Evolutionary conservation across 805 yeast genomes (phyloP).

Genomic region (Yamadazyma endophytica): DNA sequence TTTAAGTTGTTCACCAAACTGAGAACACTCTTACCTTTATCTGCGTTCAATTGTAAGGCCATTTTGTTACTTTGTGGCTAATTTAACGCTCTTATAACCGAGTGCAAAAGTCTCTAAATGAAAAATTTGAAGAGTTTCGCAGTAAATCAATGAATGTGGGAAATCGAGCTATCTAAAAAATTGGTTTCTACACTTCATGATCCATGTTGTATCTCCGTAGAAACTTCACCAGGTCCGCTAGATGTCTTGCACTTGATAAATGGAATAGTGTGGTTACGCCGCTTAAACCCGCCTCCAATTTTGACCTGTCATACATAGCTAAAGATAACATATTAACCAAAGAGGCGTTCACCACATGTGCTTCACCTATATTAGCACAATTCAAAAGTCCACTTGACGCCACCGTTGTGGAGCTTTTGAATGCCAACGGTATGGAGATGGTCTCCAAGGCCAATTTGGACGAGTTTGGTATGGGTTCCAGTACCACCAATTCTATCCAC

Average conservation of each 20-base stretch:
- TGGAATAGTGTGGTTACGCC: slow-evolving; percentile 15
- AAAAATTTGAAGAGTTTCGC: too few relatives aligned
- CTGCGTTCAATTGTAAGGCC: slow-evolving; percentile 11
- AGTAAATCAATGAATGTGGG: too few relatives aligned
- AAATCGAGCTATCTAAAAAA: too few relatives aligned
- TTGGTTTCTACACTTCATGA: too few relatives aligned
- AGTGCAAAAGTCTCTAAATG: too few relatives aligned
- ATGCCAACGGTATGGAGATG: slow-evolving; percentile 45
- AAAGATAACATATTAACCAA: slow-evolving; percentile 78
- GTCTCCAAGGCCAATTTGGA: slow-evolving; percentile 90
- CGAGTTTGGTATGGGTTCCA: slow-evolving; percentile 97
- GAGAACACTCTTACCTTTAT: slow-evolving; percentile 19
- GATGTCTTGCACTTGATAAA: too few relatives aligned
- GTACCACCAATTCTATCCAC: slow-evolving; percentile 50
- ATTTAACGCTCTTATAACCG: too few relatives aligned
- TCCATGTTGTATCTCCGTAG: too few relatives aligned
- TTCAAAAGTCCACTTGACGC: slow-evolving; percentile 80
- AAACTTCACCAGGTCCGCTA: too few relatives aligned
- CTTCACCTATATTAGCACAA: slow-evolving; percentile 55
- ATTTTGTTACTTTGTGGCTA: not conserved
- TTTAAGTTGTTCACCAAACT: slow-evolving; percentile 41
- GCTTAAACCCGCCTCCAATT: not conserved
- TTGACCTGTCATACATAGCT: slow-evolving; percentile 8
- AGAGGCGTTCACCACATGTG: slow-evolving; percentile 71
- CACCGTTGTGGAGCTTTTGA: slow-evolving; percentile 59